Percentiles rank a stretch among this genome's conserved stretches.
Evolutionary conservation across 164 flowering plant genomes (phyloP).

Genomic region (Vitis amurensis): DNA sequence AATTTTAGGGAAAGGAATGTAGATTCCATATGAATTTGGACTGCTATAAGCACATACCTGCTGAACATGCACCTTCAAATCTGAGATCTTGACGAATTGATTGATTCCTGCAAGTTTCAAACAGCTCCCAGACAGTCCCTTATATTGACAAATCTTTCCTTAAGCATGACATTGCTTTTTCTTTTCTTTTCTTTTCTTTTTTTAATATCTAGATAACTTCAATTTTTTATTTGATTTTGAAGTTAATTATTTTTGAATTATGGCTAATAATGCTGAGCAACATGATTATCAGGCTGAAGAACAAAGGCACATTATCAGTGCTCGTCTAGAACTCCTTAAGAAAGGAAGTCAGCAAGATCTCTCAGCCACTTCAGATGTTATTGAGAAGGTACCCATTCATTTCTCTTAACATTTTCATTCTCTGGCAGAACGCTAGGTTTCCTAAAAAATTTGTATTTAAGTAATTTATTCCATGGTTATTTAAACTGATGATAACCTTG

Average conservation of each 20-base stretch:
- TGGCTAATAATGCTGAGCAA: not conserved
- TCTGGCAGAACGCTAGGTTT: too few relatives aligned
- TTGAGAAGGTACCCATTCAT: slow-evolving; percentile 36
- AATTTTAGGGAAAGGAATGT: not conserved
- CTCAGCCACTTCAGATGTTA: slow-evolving; percentile 22
- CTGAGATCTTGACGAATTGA: too few relatives aligned
- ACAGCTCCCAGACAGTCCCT: too few relatives aligned
- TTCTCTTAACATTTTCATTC: not conserved
- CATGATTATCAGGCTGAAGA: slow-evolving; percentile 42
- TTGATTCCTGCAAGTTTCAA: too few relatives aligned
- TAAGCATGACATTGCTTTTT: too few relatives aligned
- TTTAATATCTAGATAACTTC: not conserved
- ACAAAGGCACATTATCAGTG: slow-evolving; percentile 29
- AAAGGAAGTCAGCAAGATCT: slow-evolving; percentile 23
- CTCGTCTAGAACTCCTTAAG: slow-evolving; percentile 44
- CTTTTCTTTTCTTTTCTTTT: not conserved
- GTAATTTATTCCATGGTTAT: not conserved
- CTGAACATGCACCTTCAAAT: not conserved
- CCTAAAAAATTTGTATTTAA: too few relatives aligned
- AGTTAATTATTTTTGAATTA: not conserved
- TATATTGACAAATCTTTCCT: too few relatives aligned
- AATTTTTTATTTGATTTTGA: not conserved
- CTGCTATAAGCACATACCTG: not conserved
- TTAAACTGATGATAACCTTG: slow-evolving; percentile 5
- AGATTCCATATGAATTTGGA: not conserved